These are phyloP conservation scores for Venturia pyrina DNA, from an alignment of 2,329 filamentous ascomycete genomes.

Conservation along the genomic window DNA sequence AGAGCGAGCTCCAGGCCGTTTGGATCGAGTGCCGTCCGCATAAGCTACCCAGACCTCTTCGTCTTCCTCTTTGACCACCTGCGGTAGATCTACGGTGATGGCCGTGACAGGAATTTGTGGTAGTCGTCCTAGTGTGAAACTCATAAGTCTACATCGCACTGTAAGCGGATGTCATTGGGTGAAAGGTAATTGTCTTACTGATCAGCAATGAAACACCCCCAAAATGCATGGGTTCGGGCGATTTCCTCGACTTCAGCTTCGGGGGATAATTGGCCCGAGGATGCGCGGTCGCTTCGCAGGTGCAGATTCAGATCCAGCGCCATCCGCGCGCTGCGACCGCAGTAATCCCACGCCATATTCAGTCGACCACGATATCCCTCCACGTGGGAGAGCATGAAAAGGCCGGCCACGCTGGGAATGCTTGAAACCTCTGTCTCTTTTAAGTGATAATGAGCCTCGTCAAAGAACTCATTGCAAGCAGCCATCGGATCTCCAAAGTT, in stretches of 20 bases:
- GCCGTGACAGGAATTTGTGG: constrained; percentile 38
- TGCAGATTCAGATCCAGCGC: constrained; percentile 64
- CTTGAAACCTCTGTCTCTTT: constrained; percentile 46
- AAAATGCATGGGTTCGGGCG: constrained; percentile 41
- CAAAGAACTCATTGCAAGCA: constrained; percentile 66
- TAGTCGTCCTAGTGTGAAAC: constrained; percentile 31
- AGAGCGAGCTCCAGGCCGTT: constrained; percentile 43
- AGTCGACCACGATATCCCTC: constrained; percentile 65
- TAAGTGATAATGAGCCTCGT: constrained; percentile 54
- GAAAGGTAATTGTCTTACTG: constrained; percentile 8
- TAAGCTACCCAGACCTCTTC: constrained; percentile 25
- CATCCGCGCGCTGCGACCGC: constrained; percentile 61
- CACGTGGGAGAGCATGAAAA: constrained; percentile 66
- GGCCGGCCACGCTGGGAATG: constrained; percentile 62
- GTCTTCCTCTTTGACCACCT: constrained; percentile 19
- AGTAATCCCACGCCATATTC: constrained; percentile 63
- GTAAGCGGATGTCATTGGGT: not conserved
- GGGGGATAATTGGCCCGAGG: constrained; percentile 11
- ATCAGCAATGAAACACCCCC: constrained; percentile 35
- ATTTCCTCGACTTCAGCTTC: constrained; percentile 29
- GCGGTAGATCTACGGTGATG: constrained; percentile 38
- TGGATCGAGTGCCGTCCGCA: constrained; percentile 17
- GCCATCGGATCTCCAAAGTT: constrained; percentile 52
- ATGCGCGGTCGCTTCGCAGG: constrained; percentile 29
- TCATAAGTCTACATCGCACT: constrained; percentile 13